These are phyloP conservation scores for Heliamphora exappendiculata DNA, from an alignment of 148 eudicot species.

Conservation along the genomic window DNA sequence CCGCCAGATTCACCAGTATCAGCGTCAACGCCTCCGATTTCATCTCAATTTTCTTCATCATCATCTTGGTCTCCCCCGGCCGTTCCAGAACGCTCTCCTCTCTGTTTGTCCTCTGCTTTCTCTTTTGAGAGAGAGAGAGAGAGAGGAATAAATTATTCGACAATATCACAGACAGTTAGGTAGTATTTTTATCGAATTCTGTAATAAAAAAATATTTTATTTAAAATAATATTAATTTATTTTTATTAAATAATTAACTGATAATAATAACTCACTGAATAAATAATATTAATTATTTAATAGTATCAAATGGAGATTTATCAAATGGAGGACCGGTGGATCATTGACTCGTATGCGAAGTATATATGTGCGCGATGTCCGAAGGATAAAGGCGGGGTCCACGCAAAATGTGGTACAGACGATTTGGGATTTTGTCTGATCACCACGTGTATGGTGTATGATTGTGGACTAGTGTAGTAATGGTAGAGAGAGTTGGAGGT, in stretches of 20 bases:
- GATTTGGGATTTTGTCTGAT: not conserved
- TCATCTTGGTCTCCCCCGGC: not conserved
- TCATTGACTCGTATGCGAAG: too few relatives aligned
- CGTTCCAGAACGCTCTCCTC: not conserved
- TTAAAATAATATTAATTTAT: too few relatives aligned
- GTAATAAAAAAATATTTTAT: too few relatives aligned
- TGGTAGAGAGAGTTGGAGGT: not conserved
- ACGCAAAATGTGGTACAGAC: not conserved
- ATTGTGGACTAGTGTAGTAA: not conserved
- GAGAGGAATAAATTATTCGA: too few relatives aligned
- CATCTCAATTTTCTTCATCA: conserved; percentile 14
- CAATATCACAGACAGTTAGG: too few relatives aligned
- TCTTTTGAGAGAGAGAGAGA: not conserved
- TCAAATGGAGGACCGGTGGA: too few relatives aligned
- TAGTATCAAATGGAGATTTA: too few relatives aligned
- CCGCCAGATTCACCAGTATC: conserved; percentile 64
- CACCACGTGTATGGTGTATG: not conserved
- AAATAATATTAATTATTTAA: too few relatives aligned
- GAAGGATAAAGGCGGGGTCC: not conserved
- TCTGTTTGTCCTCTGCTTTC: not conserved
- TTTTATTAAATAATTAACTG: too few relatives aligned
- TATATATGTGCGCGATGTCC: too few relatives aligned
- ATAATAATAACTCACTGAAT: too few relatives aligned
- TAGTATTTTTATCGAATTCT: too few relatives aligned
- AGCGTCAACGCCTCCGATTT: conserved; percentile 48